Base-by-base conservation (phyloP, 441 rosid genomes). In the Aquilaria agallochum region DNA sequence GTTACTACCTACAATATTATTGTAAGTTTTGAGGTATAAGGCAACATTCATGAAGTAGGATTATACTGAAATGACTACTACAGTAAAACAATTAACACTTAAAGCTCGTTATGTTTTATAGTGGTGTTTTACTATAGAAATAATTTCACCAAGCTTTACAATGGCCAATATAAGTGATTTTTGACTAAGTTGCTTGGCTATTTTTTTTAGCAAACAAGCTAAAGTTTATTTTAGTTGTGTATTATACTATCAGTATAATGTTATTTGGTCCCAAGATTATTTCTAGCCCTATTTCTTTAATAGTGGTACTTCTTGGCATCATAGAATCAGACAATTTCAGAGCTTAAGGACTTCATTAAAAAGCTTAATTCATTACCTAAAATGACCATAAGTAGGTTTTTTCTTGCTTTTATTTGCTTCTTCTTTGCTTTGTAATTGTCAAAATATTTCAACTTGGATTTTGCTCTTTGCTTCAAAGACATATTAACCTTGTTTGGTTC, bases 11-110 rank as follows among this genome's bases (percentile, higher is more conserved):
- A 76, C 80, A 72, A 77, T 77, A 71, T 80, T 78, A 58, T 86
- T 87, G 81, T 89, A 94, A 97, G 95, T 91, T 76, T 74, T 94
- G 67, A 85, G 92, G 53, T 94, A 94, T 76, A 94, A 89, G 76
- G 97, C 97, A 58, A 91, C 87, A 62, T 81, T 96, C 74, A 94
- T 91, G 99, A 94, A 94, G 78, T 90, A 94, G 72, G 99, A 91
- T 78, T 91, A 94, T 66, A 76, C 95, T 31, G 96, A 94, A 74
- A 85, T 94, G 79, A 75, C 87, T 63, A 73, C 81, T 46, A 84
- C 88, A 56, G 98, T 91, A 80, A 65, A 95, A 87, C 67, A 66
- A 59, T 76, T 34, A 36, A 55, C 53, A 36, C 46, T 56, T 20
- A 20, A 50, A 53, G 61, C 52, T 40, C 20, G 33, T 62, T 14